phyloP scores from a whole-genome alignment of 768 basidiomycete genomes.

The Lyophyllum decastes region DNA sequence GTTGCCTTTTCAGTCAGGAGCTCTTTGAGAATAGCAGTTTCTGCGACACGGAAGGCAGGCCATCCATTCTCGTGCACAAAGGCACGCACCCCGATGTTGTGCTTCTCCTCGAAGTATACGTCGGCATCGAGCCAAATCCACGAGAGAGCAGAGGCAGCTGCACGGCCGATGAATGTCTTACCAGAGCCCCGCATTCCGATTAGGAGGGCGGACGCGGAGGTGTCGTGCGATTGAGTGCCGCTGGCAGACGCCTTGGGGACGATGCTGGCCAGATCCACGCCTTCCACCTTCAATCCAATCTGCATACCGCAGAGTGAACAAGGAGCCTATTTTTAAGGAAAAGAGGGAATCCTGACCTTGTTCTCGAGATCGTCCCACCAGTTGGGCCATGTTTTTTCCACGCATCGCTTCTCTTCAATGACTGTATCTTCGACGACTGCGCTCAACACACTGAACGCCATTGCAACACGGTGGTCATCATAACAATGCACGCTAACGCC shows the following conservation, averaged over 20 bases:
- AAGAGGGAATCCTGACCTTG: slow-evolving; percentile 57
- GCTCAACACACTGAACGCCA: slow-evolving; percentile 94
- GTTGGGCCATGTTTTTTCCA: slow-evolving; percentile 99
- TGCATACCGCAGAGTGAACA: slow-evolving; percentile 28
- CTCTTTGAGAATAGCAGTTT: slow-evolving; percentile 67
- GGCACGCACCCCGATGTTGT: slow-evolving; percentile 61
- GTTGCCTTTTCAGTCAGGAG: slow-evolving; percentile 60
- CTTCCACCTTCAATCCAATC: slow-evolving; percentile 89
- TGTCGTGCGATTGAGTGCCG: slow-evolving; percentile 24
- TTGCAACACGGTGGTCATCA: slow-evolving; percentile 97
- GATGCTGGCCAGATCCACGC: slow-evolving; percentile 66
- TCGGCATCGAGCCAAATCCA: slow-evolving; percentile 87
- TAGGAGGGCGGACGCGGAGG: slow-evolving; percentile 19
- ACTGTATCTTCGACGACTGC: slow-evolving; percentile 72
- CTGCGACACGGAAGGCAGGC: slow-evolving; percentile 85
- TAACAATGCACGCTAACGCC: slow-evolving; percentile 93
- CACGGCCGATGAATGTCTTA: slow-evolving; percentile 83
- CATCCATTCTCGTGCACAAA: slow-evolving; percentile 87
- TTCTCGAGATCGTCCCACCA: slow-evolving; percentile 99
- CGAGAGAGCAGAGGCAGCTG: slow-evolving; percentile 72
- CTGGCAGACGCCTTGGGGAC: slow-evolving; percentile 44
- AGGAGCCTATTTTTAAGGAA: background rate
- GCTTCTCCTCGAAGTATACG: slow-evolving; percentile 65
- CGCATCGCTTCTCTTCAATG: slow-evolving; percentile 95
- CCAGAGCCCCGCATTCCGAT: slow-evolving; percentile 93